Evolutionary conservation across 345 rosid genomes (phyloP).

Genomic region (Populus deltoides): DNA sequence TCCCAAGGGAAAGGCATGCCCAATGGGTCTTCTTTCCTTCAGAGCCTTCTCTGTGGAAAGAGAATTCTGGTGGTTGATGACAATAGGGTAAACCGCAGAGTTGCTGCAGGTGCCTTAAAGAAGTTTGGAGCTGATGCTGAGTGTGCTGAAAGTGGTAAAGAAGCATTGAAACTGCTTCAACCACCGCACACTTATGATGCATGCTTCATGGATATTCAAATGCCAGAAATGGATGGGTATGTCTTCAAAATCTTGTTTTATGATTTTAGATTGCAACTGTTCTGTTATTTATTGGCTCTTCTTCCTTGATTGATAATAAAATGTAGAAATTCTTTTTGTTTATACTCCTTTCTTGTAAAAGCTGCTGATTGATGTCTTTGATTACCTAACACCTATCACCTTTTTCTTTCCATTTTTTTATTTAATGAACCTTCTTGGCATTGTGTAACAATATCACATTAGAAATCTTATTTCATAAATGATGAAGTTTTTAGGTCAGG

Average conservation of each 20-base stretch:
- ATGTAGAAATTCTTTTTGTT: background rate
- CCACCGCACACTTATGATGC: constrained; percentile 84
- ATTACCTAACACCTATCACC: background rate
- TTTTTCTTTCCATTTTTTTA: background rate
- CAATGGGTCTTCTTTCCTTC: constrained; percentile 46
- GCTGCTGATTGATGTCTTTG: background rate
- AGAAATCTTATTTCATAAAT: background rate
- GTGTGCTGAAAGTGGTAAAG: constrained; percentile 82
- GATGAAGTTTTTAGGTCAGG: background rate
- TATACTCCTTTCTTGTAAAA: background rate
- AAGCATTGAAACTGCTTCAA: constrained; percentile 69
- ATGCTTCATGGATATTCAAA: constrained; percentile 98
- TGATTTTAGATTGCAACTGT: background rate
- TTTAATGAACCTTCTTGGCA: background rate
- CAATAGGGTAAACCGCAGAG: constrained; percentile 81
- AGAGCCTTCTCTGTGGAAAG: constrained; percentile 66
- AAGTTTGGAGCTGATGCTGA: constrained; percentile 89
- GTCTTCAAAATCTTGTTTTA: background rate
- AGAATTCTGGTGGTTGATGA: constrained; percentile 93
- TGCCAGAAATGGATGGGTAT: constrained; percentile 99
- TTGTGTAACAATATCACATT: background rate
- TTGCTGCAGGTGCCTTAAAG: constrained; percentile 92
- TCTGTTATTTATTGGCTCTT: background rate
- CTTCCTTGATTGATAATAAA: background rate
- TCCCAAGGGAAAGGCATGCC: constrained; percentile 39